Conservation (phyloP, 768 basidiomycete species). For the Psilocybe azurescens region DNA sequence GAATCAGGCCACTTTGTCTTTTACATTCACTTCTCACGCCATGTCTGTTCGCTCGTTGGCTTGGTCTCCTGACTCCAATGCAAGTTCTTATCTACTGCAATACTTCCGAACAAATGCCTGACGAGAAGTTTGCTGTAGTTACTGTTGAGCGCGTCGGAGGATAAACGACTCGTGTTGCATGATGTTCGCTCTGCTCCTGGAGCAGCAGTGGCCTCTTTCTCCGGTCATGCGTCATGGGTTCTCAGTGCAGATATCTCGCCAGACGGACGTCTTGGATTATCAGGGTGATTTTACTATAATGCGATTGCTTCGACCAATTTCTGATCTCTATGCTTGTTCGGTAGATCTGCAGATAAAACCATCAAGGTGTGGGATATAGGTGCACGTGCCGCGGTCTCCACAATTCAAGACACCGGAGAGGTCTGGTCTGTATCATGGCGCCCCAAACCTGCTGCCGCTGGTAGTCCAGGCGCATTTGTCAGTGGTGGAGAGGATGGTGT, state of each 20-base stretch:
- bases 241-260: constrained; percentile 83
- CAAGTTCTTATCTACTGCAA: constrained; percentile 41
- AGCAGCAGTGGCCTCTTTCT: constrained; percentile 83
- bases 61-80: constrained; percentile 91
- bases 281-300: constrained; percentile 60
- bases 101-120: neutral
- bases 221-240: constrained; percentile 93
- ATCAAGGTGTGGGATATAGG: constrained; percentile 89
- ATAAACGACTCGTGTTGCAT: constrained; percentile 88
- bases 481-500: constrained; percentile 78
- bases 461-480: constrained; percentile 65
- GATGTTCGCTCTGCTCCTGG: constrained; percentile 84
- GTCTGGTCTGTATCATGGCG: constrained; percentile 88
- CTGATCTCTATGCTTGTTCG: constrained; percentile 9
- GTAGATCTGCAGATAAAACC: constrained; percentile 82
- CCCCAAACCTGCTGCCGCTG: constrained; percentile 42
- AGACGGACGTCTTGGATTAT: constrained; percentile 78
- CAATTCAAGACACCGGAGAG: constrained; percentile 77
- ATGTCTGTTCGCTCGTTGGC: constrained; percentile 87
- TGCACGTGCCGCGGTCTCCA: constrained; percentile 75
- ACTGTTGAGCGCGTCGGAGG: constrained; percentile 89
- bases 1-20: constrained; percentile 64
- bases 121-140: constrained; percentile 50
- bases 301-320: constrained; percentile 1
- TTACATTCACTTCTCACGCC: constrained; percentile 86